These are phyloP conservation scores for Wallemia hederae DNA, from an alignment of 1,284 basidiomycete species.

Conservation along the genomic window DNA sequence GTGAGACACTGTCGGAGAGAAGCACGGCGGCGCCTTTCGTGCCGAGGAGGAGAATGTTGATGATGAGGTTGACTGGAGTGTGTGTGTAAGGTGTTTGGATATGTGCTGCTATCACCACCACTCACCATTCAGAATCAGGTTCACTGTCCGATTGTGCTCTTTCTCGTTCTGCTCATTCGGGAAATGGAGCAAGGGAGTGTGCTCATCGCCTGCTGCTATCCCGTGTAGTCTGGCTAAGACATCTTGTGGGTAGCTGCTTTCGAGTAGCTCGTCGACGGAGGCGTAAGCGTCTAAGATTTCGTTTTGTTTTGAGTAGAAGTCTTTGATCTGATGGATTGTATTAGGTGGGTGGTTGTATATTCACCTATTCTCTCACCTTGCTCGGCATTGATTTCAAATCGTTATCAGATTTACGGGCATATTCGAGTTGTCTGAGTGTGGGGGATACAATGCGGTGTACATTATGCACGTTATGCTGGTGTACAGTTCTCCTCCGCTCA, in stretches of 20 bases:
- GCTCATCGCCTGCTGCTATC: not conserved
- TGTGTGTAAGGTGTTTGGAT: not conserved
- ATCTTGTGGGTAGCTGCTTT: not conserved
- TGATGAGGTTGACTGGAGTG: not conserved
- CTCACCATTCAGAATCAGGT: not conserved
- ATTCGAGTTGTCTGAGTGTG: not conserved
- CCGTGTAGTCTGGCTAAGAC: not conserved
- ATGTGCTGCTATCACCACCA: not conserved
- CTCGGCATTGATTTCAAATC: not conserved
- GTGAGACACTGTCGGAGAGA: not conserved
- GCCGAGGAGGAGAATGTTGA: not conserved
- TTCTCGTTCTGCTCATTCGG: not conserved
- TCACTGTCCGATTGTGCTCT: not conserved
- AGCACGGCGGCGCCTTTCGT: not conserved
- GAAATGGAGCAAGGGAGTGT: not conserved
- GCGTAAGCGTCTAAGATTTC: not conserved
- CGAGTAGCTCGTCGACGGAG: not conserved
- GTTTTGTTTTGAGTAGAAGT: not conserved
- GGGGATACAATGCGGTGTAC: not conserved
- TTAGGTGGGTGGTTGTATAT: no score
- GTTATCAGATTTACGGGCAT: not conserved
- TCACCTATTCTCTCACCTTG: not conserved
- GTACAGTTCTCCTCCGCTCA: not conserved
- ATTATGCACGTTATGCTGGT: not conserved
- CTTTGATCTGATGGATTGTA: not conserved